Conservation (phyloP, 2,329 filamentous ascomycete genomes). For the Monosporascus sp. region DNA sequence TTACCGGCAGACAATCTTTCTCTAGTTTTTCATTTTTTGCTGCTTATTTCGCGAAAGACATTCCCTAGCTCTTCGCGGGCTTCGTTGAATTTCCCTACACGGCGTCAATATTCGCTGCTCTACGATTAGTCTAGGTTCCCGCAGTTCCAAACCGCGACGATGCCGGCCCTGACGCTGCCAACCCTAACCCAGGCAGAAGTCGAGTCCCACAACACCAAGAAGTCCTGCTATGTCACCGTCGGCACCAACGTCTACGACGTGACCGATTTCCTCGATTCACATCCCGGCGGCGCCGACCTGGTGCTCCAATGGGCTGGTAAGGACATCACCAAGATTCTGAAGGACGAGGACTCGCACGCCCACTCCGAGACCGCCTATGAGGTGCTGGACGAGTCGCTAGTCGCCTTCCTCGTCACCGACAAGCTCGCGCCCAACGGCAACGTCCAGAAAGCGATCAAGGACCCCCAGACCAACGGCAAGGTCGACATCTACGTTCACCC, state of each 20-base stretch:
- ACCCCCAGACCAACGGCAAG: slow-evolving; percentile 30
- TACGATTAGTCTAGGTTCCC: background rate
- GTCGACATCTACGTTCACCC: slow-evolving; percentile 39
- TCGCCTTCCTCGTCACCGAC: slow-evolving; percentile 71
- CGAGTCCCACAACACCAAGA: slow-evolving; percentile 67
- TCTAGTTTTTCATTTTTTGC: too few species aligned
- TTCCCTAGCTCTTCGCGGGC: too few species aligned
- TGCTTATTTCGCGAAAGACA: too few species aligned
- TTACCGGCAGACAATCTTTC: too few species aligned
- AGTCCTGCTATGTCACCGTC: slow-evolving; percentile 90
- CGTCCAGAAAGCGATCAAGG: slow-evolving; percentile 25
- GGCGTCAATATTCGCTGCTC: too few species aligned
- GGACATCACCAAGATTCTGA: slow-evolving; percentile 77
- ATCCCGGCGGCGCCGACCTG: slow-evolving; percentile 84
- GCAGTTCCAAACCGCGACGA: slow-evolving; percentile 35
- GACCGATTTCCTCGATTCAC: slow-evolving; percentile 82
- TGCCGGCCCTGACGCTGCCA: slow-evolving; percentile 78
- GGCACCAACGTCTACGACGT: slow-evolving; percentile 92
- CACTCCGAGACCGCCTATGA: slow-evolving; percentile 96
- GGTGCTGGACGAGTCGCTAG: slow-evolving; percentile 77
- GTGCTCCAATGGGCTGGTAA: slow-evolving; percentile 87
- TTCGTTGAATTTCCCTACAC: too few species aligned
- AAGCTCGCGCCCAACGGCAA: slow-evolving; percentile 38
- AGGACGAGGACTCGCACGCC: slow-evolving; percentile 74
- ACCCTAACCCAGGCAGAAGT: slow-evolving; percentile 79